Base-by-base conservation (phyloP, 2,329 filamentous ascomycete species). In the Thermothelomyces thermophilus region DNA sequence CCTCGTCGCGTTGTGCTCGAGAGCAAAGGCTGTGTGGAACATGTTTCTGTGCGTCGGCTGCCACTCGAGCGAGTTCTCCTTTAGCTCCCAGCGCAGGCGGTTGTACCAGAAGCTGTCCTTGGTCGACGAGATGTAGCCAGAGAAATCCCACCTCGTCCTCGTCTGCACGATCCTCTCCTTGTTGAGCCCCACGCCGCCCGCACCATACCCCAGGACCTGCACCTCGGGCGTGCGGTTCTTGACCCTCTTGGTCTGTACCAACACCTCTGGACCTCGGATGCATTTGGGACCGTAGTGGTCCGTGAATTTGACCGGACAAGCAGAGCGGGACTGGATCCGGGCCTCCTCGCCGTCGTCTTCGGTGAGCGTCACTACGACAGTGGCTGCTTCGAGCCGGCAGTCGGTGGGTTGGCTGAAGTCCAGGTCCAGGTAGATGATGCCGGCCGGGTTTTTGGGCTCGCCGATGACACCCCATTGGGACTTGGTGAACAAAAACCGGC, bases 361-460 rank as follows among this genome's bases (percentile, higher is more conserved):
- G 3, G 46, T 41, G 24, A 59, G 19, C 1, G 42, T 59, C 4
- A 59, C 52, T 2, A 46, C 44, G 11, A 59, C 35, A 5, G 50
- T 58, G 16, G 57, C 57, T 6, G 53, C 55, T 9, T 50, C 44
- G 6, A 58, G 50, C 17, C 20, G 53, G 54, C 54, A 58, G 31
- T 53, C 54, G 1, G 41, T 13, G 6, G 57, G 57, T 33, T 57
- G 53, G 11, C 28, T 26, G 30, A 59, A 54, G 17, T 51, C 54
- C n/a, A 59, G n/a, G n/a, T 59, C 56, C 9, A 59, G 39, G 30
- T 56, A 59, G 5, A 59, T 24, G 39, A 59, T 59, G 2, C 57
- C 57, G 16, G 41, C 57, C 7, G 57, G 57, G 5, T 48, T 49
- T 17, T 31, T 35, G 1, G 31, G n/a, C 19, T 39, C 26, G 0